Evolutionary conservation across 2,329 filamentous ascomycete species (phyloP).

Genomic region (Colletotrichum siamense): DNA sequence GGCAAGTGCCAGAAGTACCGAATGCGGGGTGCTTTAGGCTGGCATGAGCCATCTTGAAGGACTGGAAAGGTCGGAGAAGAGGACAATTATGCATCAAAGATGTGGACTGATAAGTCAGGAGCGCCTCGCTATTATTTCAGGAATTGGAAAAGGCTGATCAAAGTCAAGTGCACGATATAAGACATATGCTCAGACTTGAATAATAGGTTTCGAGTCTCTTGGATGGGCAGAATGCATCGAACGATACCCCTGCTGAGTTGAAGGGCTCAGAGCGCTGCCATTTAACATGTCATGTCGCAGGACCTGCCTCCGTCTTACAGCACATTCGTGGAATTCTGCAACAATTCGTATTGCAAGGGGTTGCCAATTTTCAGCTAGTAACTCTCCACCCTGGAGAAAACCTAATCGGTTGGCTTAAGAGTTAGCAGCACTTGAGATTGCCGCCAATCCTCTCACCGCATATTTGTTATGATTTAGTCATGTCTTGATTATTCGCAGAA

Average conservation of each 20-base stretch:
- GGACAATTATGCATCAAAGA: not conserved
- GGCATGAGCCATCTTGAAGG: not conserved
- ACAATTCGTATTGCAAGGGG: too few relatives aligned
- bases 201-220: not conserved
- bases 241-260: fast-evolving
- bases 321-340: not conserved
- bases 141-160: not conserved
- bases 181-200: fast-evolving
- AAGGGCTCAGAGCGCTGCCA: not conserved
- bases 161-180: not conserved
- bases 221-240: not conserved
- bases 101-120: not conserved
- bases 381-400: not conserved
- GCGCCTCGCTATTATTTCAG: not conserved
- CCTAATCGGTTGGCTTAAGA: not conserved
- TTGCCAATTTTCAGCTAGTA: not conserved
- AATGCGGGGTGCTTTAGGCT: not conserved
- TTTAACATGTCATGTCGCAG: not conserved
- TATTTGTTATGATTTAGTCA: not conserved
- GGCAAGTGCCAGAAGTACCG: not conserved
- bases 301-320: not conserved
- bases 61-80: not conserved
- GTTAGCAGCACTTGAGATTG: not conserved
- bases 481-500: not conserved
- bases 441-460: not conserved